These are phyloP conservation scores for Apiotrichum montevideense DNA, from an alignment of 1,284 basidiomycete species.

Conservation along the genomic window DNA sequence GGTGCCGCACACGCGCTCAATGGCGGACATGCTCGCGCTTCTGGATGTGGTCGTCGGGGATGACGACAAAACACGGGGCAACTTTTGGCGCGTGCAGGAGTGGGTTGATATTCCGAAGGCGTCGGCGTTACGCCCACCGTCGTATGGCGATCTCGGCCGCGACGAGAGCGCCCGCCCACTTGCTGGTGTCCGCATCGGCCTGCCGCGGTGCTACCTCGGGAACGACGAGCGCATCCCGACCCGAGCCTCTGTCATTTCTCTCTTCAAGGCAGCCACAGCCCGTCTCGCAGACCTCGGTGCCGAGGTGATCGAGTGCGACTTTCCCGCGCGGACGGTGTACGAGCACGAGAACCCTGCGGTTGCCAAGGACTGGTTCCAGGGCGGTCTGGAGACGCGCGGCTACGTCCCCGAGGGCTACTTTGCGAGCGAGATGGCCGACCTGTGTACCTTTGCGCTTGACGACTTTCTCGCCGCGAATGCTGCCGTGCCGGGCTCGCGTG, in stretches of 20 bases:
- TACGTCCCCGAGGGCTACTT: constrained; percentile 1
- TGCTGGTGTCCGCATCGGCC: constrained; percentile 2
- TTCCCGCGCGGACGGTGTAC: constrained; percentile 2
- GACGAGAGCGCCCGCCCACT: neutral
- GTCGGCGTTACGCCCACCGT: constrained; percentile 1
- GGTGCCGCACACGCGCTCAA: constrained; percentile 9
- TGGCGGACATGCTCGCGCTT: constrained; percentile 6
- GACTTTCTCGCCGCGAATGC: constrained; percentile 10
- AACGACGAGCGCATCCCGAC: neutral
- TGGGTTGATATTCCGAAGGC: neutral
- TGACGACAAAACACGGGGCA: neutral
- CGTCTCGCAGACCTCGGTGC: constrained; percentile 5
- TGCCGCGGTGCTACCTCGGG: constrained; percentile 7
- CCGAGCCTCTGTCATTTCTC: neutral
- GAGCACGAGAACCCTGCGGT: neutral
- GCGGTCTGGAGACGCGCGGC: constrained; percentile 4
- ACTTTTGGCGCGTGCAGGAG: constrained; percentile 10
- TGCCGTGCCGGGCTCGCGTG: neutral
- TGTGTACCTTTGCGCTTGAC: constrained; percentile 1
- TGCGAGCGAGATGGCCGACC: neutral
- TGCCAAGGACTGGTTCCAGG: constrained; percentile 5
- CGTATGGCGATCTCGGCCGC: neutral
- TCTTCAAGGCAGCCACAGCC: neutral
- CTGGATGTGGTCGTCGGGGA: constrained; percentile 8
- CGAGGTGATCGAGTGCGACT: constrained; percentile 4